A percentile compares a stretch with the other conserved stretches of the same genome.
These are phyloP conservation scores for Fusarium sp. DNA, from an alignment of 2,329 filamentous ascomycete species.

Conservation along the genomic window DNA sequence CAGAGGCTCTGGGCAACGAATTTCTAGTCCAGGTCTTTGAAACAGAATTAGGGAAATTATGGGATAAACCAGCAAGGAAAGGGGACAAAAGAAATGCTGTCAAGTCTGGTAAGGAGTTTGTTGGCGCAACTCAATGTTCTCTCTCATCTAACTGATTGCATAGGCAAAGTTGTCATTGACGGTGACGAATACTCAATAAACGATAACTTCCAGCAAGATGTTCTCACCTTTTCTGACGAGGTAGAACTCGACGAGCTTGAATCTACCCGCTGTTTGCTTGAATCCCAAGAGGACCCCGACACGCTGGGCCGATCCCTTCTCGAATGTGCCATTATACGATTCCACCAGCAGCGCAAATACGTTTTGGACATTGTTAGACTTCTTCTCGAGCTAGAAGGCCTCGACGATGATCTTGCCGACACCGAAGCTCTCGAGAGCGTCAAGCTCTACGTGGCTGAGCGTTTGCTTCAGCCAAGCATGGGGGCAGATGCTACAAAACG, in stretches of 20 bases:
- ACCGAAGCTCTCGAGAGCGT: constrained; percentile 47
- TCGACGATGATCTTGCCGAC: constrained; percentile 64
- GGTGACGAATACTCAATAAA: constrained; percentile 84
- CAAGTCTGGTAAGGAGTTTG: constrained; percentile 66
- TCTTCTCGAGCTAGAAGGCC: constrained; percentile 72
- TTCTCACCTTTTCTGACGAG: constrained; percentile 84
- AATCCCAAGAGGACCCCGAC: constrained; percentile 75
- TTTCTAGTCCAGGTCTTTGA: constrained; percentile 78
- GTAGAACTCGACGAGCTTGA: constrained; percentile 91
- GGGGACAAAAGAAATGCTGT: constrained; percentile 79
- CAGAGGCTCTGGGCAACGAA: constrained; percentile 76
- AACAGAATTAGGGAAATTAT: constrained; percentile 77
- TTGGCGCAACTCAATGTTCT: constrained; percentile 6
- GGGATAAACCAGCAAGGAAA: constrained; percentile 77
- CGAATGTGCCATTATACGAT: constrained; percentile 84
- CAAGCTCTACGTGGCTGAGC: constrained; percentile 49
- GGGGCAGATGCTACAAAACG: constrained; percentile 59
- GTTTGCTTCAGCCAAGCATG: constrained; percentile 48
- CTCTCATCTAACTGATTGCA: constrained; percentile 28
- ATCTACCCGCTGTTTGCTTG: constrained; percentile 79
- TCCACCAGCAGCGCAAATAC: constrained; percentile 86
- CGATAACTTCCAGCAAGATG: constrained; percentile 85
- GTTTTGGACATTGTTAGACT: constrained; percentile 86
- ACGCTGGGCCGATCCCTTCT: constrained; percentile 77
- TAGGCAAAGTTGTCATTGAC: constrained; percentile 80